Base-by-base conservation (phyloP, 208 protist species). In the Acanthamoeba royreba region DNA sequence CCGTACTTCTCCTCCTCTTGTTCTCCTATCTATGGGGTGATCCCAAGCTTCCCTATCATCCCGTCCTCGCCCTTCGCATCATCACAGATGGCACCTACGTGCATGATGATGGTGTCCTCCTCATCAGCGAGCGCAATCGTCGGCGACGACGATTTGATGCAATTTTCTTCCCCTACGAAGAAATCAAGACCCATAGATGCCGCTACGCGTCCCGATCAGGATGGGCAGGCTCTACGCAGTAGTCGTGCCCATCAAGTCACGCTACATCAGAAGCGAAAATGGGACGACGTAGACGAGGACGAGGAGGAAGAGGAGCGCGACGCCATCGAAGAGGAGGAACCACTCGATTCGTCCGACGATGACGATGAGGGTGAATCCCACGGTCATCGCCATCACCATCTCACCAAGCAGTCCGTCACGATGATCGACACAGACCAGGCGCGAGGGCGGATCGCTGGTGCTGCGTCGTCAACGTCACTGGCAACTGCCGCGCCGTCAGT, bases 341-440 rank as follows among this genome's bases (percentile, higher is more conserved):
- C 11, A 11, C 13, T 49, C 15, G 69, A 81, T 49, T 81, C 69
- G 3, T 81, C 69, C 3, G 69, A 81, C 40, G 69, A 81, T 42
- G 79, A 88, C 33, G 79, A 88, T 43, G 79, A 88, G 61, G 38
- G n/a, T n/a, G n/a, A n/a, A n/a, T n/a, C n/a, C n/a, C n/a, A n/a
- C n/a, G n/a, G n/a, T n/a, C n/a, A n/a, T n/a, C n/a, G n/a, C n/a
- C n/a, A n/a, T n/a, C n/a, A 33, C 9, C 17, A 47, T 81, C 69
- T 45, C 19, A 3, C 19, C 66, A 79, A 35, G 31, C 33, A 19
- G 4, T 4, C 7, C 3, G 40, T 19, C 69, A 5, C 4, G 22
- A 22, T 15, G 40, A 33, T 11, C 15, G 31, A 38, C 7, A 28
- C 38, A 46, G 40, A 0, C 13, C 38, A 11, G 66, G 35, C 66